These are phyloP conservation scores for Scheffersomyces parashehatae DNA, from an alignment of 1,139 yeast genomes.

Conservation along the genomic window DNA sequence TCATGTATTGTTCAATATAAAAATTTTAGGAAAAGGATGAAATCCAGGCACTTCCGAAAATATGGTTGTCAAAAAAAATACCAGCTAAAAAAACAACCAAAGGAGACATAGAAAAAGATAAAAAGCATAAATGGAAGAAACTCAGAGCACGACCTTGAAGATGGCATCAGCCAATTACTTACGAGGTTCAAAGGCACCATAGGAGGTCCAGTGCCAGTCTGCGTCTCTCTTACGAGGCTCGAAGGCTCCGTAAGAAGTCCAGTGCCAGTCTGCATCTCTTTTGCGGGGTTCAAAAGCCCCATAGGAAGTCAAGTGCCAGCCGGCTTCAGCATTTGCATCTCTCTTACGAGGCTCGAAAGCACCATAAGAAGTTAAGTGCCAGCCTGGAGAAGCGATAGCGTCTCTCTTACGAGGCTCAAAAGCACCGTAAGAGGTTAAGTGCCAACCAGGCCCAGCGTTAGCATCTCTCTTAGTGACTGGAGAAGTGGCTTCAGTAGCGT, in stretches of 20 bases:
- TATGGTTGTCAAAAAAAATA: no score
- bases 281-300: constrained; percentile 15
- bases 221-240: constrained; percentile 14
- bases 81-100: no score
- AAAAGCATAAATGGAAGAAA: no score
- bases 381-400: constrained; percentile 13
- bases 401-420: constrained; percentile 8
- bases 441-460: constrained; percentile 6
- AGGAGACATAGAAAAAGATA: no score
- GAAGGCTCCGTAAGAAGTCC: constrained; percentile 11
- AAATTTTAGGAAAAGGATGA: no score
- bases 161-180: constrained; percentile 13
- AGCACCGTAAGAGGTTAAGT: constrained; percentile 5
- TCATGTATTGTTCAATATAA: no score
- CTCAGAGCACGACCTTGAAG: no score
- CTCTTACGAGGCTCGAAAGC: constrained; percentile 13
- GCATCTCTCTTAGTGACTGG: constrained; percentile 9
- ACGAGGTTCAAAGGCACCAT: constrained; percentile 12
- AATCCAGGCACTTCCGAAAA: no score
- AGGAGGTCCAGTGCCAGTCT: constrained; percentile 12
- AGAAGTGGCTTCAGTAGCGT: constrained; percentile 16
- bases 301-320: constrained; percentile 16
- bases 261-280: constrained; percentile 16
- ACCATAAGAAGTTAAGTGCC: constrained; percentile 11
- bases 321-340: constrained; percentile 16